Conservation (phyloP, 129 eudicot genomes). For the Lactuca saligna region DNA sequence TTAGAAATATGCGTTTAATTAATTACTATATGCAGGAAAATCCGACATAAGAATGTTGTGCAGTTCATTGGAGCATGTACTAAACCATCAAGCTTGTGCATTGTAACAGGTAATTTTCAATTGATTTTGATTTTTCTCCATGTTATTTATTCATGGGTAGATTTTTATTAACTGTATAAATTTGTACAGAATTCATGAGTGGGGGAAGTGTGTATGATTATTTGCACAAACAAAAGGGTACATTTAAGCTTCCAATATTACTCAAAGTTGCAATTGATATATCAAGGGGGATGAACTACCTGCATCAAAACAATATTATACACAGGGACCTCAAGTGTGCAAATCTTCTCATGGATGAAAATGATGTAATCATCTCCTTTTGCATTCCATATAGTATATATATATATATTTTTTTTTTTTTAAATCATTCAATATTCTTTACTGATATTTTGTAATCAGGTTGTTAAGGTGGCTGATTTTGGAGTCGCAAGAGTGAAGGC, state of each 20-base stretch:
- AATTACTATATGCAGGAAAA: slow-evolving; percentile 59
- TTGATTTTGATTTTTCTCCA: background rate
- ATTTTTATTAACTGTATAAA: background rate
- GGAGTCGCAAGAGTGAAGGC: slow-evolving; percentile 98
- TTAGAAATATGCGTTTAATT: background rate
- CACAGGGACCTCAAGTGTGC: slow-evolving; percentile 99
- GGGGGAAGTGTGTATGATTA: slow-evolving; percentile 99
- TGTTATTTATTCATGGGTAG: background rate
- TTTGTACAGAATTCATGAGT: slow-evolving; percentile 72
- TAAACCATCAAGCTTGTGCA: slow-evolving; percentile 88
- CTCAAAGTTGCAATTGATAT: slow-evolving; percentile 90
- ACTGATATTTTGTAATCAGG: slow-evolving; percentile 47
- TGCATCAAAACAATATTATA: slow-evolving; percentile 94
- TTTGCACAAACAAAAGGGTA: slow-evolving; percentile 89
- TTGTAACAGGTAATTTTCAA: slow-evolving; percentile 71
- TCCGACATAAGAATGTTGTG: slow-evolving; percentile 95
- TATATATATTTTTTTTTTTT: no score
- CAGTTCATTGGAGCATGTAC: slow-evolving; percentile 99
- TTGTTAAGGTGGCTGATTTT: slow-evolving; percentile 98
- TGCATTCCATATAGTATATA: background rate
- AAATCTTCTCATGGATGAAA: slow-evolving; percentile 98
- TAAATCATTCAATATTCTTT: background rate
- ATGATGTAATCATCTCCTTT: slow-evolving; percentile 51
- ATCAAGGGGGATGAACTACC: slow-evolving; percentile 93
- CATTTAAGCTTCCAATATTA: slow-evolving; percentile 86